Evolutionary conservation across 164 flowering plant genomes (phyloP).

Genomic region (Aristolochia contorta): DNA sequence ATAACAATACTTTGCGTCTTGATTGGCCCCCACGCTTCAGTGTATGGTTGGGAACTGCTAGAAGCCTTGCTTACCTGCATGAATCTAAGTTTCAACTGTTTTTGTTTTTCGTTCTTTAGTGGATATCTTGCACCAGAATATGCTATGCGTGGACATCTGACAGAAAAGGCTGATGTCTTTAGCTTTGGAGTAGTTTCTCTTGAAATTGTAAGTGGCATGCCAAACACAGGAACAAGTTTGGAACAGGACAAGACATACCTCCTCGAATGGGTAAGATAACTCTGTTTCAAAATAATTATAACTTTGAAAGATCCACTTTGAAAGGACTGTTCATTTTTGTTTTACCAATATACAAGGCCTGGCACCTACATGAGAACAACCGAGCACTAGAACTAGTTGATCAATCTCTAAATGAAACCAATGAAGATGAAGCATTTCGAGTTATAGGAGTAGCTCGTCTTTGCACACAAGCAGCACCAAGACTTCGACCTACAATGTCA

Average conservation of each 20-base stretch:
- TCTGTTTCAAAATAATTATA: not conserved
- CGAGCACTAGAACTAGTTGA: constrained; percentile 32
- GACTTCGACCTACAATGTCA: constrained; percentile 31
- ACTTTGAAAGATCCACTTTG: not conserved
- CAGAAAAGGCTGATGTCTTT: constrained; percentile 30
- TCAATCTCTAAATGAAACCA: constrained; percentile 16
- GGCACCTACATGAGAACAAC: constrained; percentile 35
- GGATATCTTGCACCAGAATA: too few species aligned
- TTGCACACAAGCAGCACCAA: constrained; percentile 47
- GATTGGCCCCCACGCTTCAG: too few species aligned
- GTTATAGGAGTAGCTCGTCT: constrained; percentile 33
- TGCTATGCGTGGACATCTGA: constrained; percentile 28
- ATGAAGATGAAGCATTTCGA: constrained; percentile 25
- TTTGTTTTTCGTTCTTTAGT: constrained; percentile 1
- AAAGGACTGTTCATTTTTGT: not conserved
- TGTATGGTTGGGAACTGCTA: too few species aligned
- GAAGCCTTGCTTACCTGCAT: constrained; percentile 73
- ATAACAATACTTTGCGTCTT: too few species aligned
- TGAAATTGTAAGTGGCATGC: constrained; percentile 22
- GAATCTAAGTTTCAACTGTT: constrained; percentile 9
- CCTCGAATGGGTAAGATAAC: constrained; percentile 25
- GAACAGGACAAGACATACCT: constrained; percentile 21
- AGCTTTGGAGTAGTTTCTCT: constrained; percentile 22
- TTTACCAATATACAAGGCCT: constrained; percentile 22
- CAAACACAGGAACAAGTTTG: constrained; percentile 17